A percentile compares a stretch with the other conserved stretches of the same genome.
Evolutionary conservation across 805 yeast species (phyloP).

Genomic region (Suhomyces canberraensis): DNA sequence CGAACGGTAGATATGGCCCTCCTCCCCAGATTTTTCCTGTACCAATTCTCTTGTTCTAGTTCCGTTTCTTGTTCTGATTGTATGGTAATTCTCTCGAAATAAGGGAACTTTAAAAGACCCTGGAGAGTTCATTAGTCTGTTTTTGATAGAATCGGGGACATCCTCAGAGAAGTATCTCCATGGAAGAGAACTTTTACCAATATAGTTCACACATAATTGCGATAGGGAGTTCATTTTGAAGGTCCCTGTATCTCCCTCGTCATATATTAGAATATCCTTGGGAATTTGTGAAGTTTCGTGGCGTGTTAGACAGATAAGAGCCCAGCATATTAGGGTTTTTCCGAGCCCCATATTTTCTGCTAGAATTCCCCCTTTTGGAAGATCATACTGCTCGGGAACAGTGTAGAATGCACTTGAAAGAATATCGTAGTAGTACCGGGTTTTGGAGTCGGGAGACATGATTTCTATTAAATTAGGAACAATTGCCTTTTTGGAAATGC

Average conservation of each 20-base stretch:
- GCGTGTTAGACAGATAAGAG: conserved; percentile 54
- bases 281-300: conserved; percentile 50
- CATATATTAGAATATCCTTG: conserved; percentile 18
- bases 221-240: conserved; percentile 15
- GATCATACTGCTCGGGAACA: conserved; percentile 40
- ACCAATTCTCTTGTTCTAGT: conserved; percentile 11
- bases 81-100: conserved; percentile 16
- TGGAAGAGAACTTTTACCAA: conserved; percentile 49
- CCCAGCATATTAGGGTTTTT: conserved; percentile 58
- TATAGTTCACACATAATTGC: conserved; percentile 41
- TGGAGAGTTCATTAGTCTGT: conserved; percentile 33
- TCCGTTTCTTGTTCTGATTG: conserved; percentile 17
- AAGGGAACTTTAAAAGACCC: conserved; percentile 43
- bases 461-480: conserved; percentile 35
- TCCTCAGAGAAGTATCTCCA: conserved; percentile 50
- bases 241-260: neutral
- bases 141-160: conserved; percentile 44
- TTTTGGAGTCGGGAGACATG: conserved; percentile 12
- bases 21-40: conserved; percentile 12
- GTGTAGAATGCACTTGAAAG: conserved; percentile 22
- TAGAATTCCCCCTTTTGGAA: conserved; percentile 60
- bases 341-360: conserved; percentile 73
- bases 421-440: conserved; percentile 36
- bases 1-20: conserved; percentile 23
- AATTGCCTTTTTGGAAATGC: conserved; percentile 23